phyloP scores from a whole-genome alignment of 208 protist genomes.

The Tetramitus jugosus region DNA sequence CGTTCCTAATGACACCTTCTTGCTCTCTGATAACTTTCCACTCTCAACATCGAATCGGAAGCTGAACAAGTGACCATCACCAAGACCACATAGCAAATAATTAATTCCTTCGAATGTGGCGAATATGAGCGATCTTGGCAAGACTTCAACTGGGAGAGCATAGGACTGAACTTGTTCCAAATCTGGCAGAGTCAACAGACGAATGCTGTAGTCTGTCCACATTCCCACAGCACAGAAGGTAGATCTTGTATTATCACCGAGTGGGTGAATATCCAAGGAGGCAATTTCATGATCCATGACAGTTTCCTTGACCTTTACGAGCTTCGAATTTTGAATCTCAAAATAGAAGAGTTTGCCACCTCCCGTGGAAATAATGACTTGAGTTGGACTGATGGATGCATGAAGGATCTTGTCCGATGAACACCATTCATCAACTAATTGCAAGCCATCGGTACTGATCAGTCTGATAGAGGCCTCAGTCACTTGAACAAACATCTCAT shows the following conservation, averaged over 20 bases:
- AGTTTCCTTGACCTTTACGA: not conserved
- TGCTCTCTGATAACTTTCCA: not conserved
- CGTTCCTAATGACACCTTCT: constrained; percentile 12
- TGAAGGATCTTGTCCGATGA: not conserved
- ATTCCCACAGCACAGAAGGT: constrained; percentile 18
- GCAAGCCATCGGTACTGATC: not conserved
- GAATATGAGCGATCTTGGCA: not conserved
- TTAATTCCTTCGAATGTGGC: constrained; percentile 8
- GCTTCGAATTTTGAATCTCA: not conserved
- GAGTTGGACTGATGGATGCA: not conserved
- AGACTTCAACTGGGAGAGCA: not conserved
- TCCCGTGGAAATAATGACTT: not conserved
- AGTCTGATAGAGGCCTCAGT: not conserved
- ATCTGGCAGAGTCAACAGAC: not conserved
- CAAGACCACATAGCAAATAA: constrained; percentile 23
- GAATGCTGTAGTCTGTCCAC: constrained; percentile 15
- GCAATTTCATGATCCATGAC: constrained; percentile 21
- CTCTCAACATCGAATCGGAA: constrained; percentile 1
- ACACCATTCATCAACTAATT: constrained; percentile 9
- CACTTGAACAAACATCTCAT: not conserved
- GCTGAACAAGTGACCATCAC: constrained; percentile 9
- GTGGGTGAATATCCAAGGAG: constrained; percentile 13
- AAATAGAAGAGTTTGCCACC: not conserved
- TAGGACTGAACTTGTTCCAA: not conserved
- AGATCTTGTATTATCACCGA: not conserved